Base-by-base conservation (phyloP, 164 flowering plant species). In the Aristolochia fimbriata region DNA sequence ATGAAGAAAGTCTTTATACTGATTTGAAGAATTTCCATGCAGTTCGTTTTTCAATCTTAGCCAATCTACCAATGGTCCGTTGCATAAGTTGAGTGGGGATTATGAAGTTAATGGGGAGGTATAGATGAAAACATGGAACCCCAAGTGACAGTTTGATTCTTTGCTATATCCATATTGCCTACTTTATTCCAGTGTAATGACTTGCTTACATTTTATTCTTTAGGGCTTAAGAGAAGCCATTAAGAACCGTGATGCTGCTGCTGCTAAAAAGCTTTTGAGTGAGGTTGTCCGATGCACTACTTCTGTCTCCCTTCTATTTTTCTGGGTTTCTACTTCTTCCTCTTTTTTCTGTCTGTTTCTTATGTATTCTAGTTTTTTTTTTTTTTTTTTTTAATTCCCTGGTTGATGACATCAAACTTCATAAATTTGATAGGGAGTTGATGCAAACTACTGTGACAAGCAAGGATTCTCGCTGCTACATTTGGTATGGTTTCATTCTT, bases 201-300 rank as follows among this genome's bases (percentile, higher is more conserved):
- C 43, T 50, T 27, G 15, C 20, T 27, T 22, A 15, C 37, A 16
- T 41, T 62, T 53, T 61, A 6, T 51, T 68, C 23, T 51, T 58
- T 50, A 93, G 99, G 99, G 99, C 64, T 67, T 88, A 66, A 81
- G 96, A 72, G 97, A 93, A 80, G 99, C 99, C 46, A 85, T 93
- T 63, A 88, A 90, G 74, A 93, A 80, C 70, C 75, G 84, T 58
- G 92, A 90, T 64, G 51, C 67, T 60, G 73, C 68, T 51, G 91
- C 83, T 45, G 94, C 83, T 51, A 81, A 74, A 71, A 83, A 76
- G 76, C 88, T 90, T 74, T 71, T 93, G 64, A 76, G 70, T 65
- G 77, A 87, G 97, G 97, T 93, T 81, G 10, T 12, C 43, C 8
- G 10, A 37, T 37, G 12, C 12, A 37, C 43, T 37, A 37, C 12